Conservation (phyloP, 306 rosid genomes). For the Neltuma alba region DNA sequence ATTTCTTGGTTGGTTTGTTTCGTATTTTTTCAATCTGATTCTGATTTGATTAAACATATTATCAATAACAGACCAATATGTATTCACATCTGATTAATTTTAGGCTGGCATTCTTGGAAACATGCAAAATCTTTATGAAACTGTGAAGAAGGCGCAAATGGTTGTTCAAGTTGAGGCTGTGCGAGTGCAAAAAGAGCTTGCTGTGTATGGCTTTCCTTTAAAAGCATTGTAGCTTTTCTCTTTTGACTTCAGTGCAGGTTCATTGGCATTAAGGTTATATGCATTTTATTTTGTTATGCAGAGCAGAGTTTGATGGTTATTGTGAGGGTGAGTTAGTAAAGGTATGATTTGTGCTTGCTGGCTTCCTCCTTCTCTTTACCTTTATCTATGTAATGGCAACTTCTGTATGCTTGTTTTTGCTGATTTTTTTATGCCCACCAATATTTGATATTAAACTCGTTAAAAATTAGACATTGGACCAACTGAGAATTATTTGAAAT, state of each 20-base stretch:
- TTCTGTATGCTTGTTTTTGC: neutral
- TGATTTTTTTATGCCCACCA: neutral
- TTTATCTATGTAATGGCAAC: constrained; percentile 4
- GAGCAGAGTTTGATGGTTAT: constrained; percentile 86
- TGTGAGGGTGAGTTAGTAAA: constrained; percentile 83
- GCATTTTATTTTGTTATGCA: constrained; percentile 47
- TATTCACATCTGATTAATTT: constrained; percentile 29
- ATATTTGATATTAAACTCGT: neutral
- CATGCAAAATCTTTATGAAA: constrained; percentile 82
- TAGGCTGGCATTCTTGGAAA: constrained; percentile 80
- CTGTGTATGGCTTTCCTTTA: constrained; percentile 54
- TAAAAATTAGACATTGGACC: neutral
- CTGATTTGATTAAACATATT: constrained; percentile 19
- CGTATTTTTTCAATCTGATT: constrained; percentile 31
- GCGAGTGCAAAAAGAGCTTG: constrained; percentile 88
- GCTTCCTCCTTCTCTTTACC: neutral
- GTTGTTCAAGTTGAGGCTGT: constrained; percentile 90
- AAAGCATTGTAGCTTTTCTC: constrained; percentile 32
- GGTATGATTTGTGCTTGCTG: constrained; percentile 42
- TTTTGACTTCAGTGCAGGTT: neutral
- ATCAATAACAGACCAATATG: constrained; percentile 19
- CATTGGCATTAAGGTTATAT: constrained; percentile 22
- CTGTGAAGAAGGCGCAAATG: constrained; percentile 83
- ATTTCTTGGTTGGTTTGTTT: neutral
- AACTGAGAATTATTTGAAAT: neutral